Base-by-base conservation (phyloP, 805 yeast species). In the Myxozyma udenii region DNA sequence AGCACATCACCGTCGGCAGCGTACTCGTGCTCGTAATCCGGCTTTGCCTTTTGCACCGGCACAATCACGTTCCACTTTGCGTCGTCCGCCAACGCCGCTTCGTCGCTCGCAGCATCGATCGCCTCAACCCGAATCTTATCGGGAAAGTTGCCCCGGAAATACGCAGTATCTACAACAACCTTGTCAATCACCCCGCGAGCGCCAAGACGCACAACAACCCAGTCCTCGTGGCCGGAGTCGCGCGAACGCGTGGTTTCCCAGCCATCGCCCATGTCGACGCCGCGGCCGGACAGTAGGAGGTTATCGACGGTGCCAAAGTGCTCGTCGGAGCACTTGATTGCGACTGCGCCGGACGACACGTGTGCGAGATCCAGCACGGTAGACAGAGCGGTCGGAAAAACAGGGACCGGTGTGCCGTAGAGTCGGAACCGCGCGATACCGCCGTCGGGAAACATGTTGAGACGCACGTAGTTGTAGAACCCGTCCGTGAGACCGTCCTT, bases 241-340 rank as follows among this genome's bases (percentile, higher is more conserved):
- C 98, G 78, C 1, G 96, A 88, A 67, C 98, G 80, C 62, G 79
- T 80, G 22, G 98, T 91, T 68, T 91, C 98, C 98, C 98, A 91
- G 12, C 98, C 98, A 66, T 93, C 98, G 45, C 93, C 81, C 98
- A 91, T 91, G 69, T 91, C 96, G 62, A 77, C 79, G 46, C 98
- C 98, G 55, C 97, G 80, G 14, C 98, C 98, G 1, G 97, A 97
- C 49, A 91, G 74, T 51, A 91, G 72, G 56, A 91, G 73, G 71
- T 91, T 91, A 68, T 87, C 95, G 35, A 90, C 95, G 41, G 91
- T 78, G 35, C 96, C 95, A 65, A 91, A 91, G 71, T 90, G 98
- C 72, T 91, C 95, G 71, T 93, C 96, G 1, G 95, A 84, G 62
- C 79, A 81, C 11, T 80, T 74, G 37, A 87, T 80, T 23, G 91